phyloP scores from a whole-genome alignment of 2,329 filamentous ascomycete species.

The Cyphellophora europaea region DNA sequence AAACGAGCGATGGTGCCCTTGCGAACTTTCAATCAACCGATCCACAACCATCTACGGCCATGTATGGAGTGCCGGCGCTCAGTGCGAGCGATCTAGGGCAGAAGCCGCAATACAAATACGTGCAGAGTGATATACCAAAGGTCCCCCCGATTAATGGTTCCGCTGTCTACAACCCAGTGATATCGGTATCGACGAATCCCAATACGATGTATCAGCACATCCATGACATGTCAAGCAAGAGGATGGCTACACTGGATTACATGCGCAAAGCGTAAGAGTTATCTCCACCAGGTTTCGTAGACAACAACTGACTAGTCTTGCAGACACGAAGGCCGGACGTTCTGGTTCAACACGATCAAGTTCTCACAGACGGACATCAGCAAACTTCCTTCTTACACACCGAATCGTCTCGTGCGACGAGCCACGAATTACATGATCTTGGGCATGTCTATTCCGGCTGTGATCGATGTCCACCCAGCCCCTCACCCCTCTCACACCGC shows the following conservation, averaged over 20 bases:
- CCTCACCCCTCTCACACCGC: constrained; percentile 10
- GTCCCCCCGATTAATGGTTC: neutral
- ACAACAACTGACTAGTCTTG: constrained; percentile 11
- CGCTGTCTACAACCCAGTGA: neutral
- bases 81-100: neutral
- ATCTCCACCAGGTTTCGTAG: neutral
- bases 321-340: constrained; percentile 86
- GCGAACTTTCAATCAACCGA: neutral
- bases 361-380: constrained; percentile 74
- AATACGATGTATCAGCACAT: constrained; percentile 52
- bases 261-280: constrained; percentile 72
- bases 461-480: constrained; percentile 59
- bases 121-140: neutral
- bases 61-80: neutral
- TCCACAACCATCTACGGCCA: neutral
- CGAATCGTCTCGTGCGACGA: constrained; percentile 73
- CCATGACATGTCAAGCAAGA: constrained; percentile 78
- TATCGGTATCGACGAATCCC: neutral
- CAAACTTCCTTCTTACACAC: constrained; percentile 77
- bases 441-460: constrained; percentile 78
- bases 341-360: constrained; percentile 97
- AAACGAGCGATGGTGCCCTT: neutral
- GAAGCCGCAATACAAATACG: neutral
- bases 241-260: constrained; percentile 90
- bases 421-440: constrained; percentile 91